phyloP scores from a whole-genome alignment of 257 asterid species.

The Galeopsis tetrahit region DNA sequence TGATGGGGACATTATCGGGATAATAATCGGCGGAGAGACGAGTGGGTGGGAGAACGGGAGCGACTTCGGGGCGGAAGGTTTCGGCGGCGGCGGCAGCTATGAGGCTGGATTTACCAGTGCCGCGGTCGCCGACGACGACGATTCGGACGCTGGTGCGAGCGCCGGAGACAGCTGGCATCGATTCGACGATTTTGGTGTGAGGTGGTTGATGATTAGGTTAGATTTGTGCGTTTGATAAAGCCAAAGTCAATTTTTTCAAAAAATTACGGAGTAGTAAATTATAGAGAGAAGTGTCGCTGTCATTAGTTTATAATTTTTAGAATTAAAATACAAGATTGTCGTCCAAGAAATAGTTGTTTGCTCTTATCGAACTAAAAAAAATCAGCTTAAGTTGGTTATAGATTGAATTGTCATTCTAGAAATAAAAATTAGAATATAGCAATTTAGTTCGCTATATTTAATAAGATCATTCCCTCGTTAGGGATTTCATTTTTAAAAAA shows the following conservation, averaged over 20 bases:
- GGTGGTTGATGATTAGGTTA: slow-evolving; percentile 23
- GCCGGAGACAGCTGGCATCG: slow-evolving; percentile 66
- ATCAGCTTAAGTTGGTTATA: no score
- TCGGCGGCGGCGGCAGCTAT: slow-evolving; percentile 90
- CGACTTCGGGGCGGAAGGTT: slow-evolving; percentile 75
- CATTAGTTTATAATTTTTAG: neutral
- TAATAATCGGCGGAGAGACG: slow-evolving; percentile 95
- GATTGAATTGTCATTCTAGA: no score
- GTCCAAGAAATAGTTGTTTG: no score
- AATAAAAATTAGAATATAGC: no score
- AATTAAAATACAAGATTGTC: no score
- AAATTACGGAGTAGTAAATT: neutral
- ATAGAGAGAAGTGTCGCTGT: neutral
- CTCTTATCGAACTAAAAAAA: no score
- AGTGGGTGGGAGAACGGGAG: slow-evolving; percentile 91
- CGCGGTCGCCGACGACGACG: slow-evolving; percentile 95
- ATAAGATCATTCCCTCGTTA: no score
- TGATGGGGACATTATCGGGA: slow-evolving; percentile 81
- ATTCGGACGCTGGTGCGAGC: slow-evolving; percentile 74
- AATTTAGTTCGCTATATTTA: no score
- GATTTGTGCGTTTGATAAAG: slow-evolving; percentile 27
- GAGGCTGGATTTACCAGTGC: slow-evolving; percentile 94
- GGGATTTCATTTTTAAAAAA: no score
- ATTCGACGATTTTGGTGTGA: slow-evolving; percentile 32
- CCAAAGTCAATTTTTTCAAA: neutral